Evolutionary conservation across 2,329 filamentous ascomycete species (phyloP), one percentile per base, ranked within the genome.

Genomic region (Aspergillus hiratsukae): DNA sequence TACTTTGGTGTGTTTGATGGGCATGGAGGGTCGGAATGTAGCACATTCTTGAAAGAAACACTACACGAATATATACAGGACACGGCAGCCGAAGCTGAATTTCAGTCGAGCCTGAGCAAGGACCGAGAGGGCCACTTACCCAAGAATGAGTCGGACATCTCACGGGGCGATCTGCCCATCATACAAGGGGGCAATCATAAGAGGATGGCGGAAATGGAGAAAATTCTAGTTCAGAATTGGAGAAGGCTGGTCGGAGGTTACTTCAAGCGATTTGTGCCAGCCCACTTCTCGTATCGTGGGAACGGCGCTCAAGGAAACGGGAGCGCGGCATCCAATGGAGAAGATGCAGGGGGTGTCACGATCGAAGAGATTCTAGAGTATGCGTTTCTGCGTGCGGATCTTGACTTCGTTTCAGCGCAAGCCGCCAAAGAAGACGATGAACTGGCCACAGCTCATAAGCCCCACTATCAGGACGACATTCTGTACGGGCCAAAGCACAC

Each of bases 1-100:
- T 99, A 97, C 74, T 99, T 97, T 80, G 92, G 85, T 1, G 87
- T 97, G 1, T 99, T 97, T 68, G 94, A 99, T 73, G 94, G 94
- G 2, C 94, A 99, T 76, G 94, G 94, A 9, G 94, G 94, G 21
- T 83, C 80, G 21, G 89, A 96, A 71, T 97, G 94, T 73, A 91
- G 91, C 58, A 86, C 88, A 19, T 97, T 96, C 65, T 75, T 97
- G 63, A 83, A 87, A 56, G 90, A 97, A 58, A 85, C 89, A 68
- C 77, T 99, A 58, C 94, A 97, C 71, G 84, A 84, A 9, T 97
- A 97, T 71, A 86, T 99, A 37, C 93, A 99, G 73, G 83, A 90
- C 62, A 85, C 91, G 0, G 89, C 90, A 0, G 78, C 80, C 55
- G 80, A 86, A 19, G 96, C 97, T 68, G 87, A 88, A 58, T 77